Evolutionary conservation across 768 basidiomycete genomes (phyloP).

Genomic region (Lenzites betulinus): DNA sequence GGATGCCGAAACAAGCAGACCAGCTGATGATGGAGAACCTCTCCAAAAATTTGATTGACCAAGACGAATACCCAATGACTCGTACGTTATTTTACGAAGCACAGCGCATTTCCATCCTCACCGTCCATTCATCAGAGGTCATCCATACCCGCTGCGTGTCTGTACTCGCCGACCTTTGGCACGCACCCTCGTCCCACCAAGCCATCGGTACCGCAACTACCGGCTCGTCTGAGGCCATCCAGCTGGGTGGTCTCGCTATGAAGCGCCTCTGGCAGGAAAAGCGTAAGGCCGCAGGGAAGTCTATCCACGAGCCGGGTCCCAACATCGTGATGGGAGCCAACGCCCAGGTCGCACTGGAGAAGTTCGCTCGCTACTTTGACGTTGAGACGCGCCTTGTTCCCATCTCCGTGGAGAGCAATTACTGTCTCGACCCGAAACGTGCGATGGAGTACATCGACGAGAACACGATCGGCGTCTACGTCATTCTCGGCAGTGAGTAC

Average conservation of each 20-base stretch:
- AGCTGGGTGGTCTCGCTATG: constrained; percentile 72
- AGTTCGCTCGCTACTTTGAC: constrained; percentile 69
- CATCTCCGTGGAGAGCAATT: constrained; percentile 65
- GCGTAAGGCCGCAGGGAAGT: constrained; percentile 65
- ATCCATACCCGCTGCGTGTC: constrained; percentile 51
- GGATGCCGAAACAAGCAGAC: constrained; percentile 55
- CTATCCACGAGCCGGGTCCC: constrained; percentile 65
- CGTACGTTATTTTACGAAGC: constrained; percentile 33
- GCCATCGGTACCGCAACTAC: constrained; percentile 73
- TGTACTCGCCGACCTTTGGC: constrained; percentile 69
- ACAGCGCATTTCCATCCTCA: neutral
- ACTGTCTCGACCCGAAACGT: constrained; percentile 71
- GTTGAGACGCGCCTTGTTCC: constrained; percentile 68
- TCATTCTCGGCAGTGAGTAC: constrained; percentile 55
- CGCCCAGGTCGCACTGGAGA: constrained; percentile 71
- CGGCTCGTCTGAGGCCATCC: constrained; percentile 71
- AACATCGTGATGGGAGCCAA: constrained; percentile 69
- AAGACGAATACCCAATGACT: constrained; percentile 68
- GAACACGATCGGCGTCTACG: constrained; percentile 71
- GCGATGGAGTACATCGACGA: constrained; percentile 69
- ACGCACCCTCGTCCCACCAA: constrained; percentile 53
- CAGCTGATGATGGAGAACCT: constrained; percentile 66
- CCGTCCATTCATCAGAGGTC: constrained; percentile 31
- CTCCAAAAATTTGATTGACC: constrained; percentile 68
- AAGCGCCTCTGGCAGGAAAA: constrained; percentile 71